phyloP scores from a whole-genome alignment of 106 monocot species.

The Platanthera zijinensis region DNA sequence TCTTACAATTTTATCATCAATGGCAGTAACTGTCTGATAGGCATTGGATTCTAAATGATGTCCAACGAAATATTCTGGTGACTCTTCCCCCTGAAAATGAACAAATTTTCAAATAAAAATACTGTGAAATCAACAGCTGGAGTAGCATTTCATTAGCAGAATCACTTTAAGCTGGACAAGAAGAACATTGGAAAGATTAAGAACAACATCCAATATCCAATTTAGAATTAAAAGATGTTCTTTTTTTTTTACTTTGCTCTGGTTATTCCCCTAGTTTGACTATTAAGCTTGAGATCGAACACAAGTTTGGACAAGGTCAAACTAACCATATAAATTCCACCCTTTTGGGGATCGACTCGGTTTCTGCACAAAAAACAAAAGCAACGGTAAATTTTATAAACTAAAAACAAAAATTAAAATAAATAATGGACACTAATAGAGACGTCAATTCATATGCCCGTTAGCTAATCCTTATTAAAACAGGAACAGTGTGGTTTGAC shows the following conservation, averaged over 20 bases:
- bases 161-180: background rate
- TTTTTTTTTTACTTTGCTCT: background rate
- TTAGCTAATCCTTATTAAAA: background rate
- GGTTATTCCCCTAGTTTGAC: background rate
- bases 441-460: background rate
- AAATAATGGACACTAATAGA: background rate
- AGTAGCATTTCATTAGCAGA: background rate
- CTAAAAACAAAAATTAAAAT: background rate
- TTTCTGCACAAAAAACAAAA: background rate
- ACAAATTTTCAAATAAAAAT: background rate
- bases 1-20: slow-evolving; percentile 63
- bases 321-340: background rate
- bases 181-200: background rate
- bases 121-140: background rate
- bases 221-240: background rate
- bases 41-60: slow-evolving; percentile 10
- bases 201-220: background rate
- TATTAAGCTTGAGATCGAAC: background rate
- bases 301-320: background rate
- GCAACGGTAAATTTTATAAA: background rate
- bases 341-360: background rate
- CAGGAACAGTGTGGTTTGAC: background rate
- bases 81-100: slow-evolving; percentile 56
- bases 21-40: slow-evolving; percentile 16
- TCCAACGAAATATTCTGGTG: slow-evolving; percentile 17